Evolutionary conservation across 2,329 filamentous ascomycete species (phyloP).

Genomic region (Apiospora marii): DNA sequence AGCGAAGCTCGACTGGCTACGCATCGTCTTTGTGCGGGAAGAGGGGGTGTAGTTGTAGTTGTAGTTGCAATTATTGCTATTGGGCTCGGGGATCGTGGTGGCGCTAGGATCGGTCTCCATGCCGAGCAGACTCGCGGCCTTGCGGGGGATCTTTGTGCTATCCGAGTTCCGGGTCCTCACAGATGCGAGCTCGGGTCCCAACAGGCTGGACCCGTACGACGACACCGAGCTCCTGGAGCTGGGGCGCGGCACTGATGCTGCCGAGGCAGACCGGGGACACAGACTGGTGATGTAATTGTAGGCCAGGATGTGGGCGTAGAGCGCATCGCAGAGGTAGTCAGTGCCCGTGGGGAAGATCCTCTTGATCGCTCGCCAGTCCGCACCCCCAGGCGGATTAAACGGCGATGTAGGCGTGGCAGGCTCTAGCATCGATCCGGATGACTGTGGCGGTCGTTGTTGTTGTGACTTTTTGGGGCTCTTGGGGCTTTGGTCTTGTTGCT

Average conservation of each 20-base stretch:
- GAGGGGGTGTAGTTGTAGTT: constrained; percentile 3
- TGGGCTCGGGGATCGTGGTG: constrained; percentile 31
- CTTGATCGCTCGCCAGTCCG: constrained; percentile 54
- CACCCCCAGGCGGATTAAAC: constrained; percentile 24
- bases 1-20: constrained; percentile 31
- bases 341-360: constrained; percentile 61
- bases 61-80: not conserved
- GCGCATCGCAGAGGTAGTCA: constrained; percentile 63
- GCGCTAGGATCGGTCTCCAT: constrained; percentile 42
- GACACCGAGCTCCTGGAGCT: constrained; percentile 29
- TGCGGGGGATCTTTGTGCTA: constrained; percentile 42
- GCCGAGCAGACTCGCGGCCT: constrained; percentile 61
- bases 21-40: constrained; percentile 31
- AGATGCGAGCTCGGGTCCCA: constrained; percentile 22
- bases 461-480: constrained; percentile 28
- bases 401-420: constrained; percentile 24
- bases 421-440: constrained; percentile 27
- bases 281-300: constrained; percentile 63
- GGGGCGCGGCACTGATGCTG: constrained; percentile 25
- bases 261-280: constrained; percentile 38
- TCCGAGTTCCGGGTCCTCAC: constrained; percentile 31
- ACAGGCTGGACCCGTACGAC: constrained; percentile 22
- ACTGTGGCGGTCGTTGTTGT: constrained; percentile 28
- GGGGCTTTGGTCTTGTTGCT: constrained; percentile 18
- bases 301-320: constrained; percentile 66